A percentile compares a stretch with the other conserved stretches of the same genome.
phyloP scores from a whole-genome alignment of 1,284 basidiomycete genomes.

The Apiotrichum porosum region DNA sequence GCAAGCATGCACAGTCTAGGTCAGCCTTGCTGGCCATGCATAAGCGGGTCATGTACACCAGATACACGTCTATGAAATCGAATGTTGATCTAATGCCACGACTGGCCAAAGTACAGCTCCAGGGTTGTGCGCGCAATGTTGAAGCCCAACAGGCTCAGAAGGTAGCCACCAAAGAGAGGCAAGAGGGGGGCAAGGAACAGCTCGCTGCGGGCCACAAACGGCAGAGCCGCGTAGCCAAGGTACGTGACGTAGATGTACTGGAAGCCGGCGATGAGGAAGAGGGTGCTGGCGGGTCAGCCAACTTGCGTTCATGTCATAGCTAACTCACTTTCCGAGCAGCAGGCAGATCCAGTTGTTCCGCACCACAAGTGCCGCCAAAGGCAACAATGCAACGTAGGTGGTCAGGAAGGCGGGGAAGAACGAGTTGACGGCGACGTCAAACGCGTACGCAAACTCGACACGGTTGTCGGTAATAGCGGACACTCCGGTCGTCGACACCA shows the following conservation, averaged over 20 bases:
- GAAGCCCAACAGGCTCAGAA: constrained; percentile 81
- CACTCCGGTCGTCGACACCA: constrained; percentile 60
- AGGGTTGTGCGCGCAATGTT: constrained; percentile 77
- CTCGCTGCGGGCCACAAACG: constrained; percentile 81
- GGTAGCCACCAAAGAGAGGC: constrained; percentile 74
- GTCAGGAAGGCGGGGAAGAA: constrained; percentile 90
- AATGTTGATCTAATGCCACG: constrained; percentile 16
- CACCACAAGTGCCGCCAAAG: constrained; percentile 73
- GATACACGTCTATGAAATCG: too few relatives aligned
- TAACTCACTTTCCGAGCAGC: constrained; percentile 71
- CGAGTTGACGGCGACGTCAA: constrained; percentile 90
- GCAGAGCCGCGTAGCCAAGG: constrained; percentile 79
- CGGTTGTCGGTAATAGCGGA: constrained; percentile 64
- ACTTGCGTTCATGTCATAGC: too few relatives aligned
- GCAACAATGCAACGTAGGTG: constrained; percentile 76
- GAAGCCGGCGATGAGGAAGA: constrained; percentile 76
- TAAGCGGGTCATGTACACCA: too few relatives aligned
- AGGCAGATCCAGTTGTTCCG: constrained; percentile 85
- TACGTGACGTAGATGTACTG: constrained; percentile 90
- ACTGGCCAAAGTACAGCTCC: constrained; percentile 64
- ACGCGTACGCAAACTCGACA: constrained; percentile 87
- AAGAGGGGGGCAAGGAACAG: constrained; percentile 78
- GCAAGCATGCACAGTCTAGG: too few relatives aligned
- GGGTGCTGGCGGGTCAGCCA: constrained; percentile 49
- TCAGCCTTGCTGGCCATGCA: too few relatives aligned